Evolutionary conservation across 441 rosid species (phyloP).

Genomic region (Populus hybrid): DNA sequence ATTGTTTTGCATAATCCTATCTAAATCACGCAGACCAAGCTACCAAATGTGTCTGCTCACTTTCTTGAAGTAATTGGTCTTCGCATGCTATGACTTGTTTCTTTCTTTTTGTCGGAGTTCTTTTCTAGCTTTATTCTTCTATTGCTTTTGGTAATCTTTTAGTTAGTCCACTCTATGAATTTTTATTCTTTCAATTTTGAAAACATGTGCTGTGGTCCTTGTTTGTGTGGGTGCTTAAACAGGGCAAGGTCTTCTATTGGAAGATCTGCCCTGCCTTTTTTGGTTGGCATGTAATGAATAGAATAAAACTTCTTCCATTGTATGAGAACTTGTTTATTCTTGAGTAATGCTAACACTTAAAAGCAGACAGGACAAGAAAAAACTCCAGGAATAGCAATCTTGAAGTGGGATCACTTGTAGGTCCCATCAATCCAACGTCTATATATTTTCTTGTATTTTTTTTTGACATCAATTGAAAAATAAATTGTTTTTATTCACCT

Average conservation of each 20-base stretch:
- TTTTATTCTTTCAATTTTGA: neutral
- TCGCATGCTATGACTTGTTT: neutral
- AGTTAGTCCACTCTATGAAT: neutral
- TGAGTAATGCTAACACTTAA: neutral
- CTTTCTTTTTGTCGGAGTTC: constrained; percentile 3
- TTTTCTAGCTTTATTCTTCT: neutral
- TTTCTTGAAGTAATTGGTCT: neutral
- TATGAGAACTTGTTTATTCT: neutral
- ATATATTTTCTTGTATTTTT: neutral
- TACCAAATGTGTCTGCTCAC: neutral
- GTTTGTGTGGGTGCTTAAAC: neutral
- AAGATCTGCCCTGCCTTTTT: neutral
- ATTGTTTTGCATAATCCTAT: neutral
- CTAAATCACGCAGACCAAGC: neutral
- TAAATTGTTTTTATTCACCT: neutral
- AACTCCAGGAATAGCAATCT: neutral
- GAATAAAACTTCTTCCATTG: neutral
- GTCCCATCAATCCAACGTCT: neutral
- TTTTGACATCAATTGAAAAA: neutral
- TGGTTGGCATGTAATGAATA: neutral
- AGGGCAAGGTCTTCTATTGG: neutral
- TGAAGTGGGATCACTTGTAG: neutral
- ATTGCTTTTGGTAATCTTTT: constrained; percentile 3
- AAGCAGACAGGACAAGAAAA: neutral
- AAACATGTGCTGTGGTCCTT: constrained; percentile 15